These are phyloP conservation scores for Tremellales sp. DNA, from an alignment of 1,284 basidiomycete species.

Conservation along the genomic window DNA sequence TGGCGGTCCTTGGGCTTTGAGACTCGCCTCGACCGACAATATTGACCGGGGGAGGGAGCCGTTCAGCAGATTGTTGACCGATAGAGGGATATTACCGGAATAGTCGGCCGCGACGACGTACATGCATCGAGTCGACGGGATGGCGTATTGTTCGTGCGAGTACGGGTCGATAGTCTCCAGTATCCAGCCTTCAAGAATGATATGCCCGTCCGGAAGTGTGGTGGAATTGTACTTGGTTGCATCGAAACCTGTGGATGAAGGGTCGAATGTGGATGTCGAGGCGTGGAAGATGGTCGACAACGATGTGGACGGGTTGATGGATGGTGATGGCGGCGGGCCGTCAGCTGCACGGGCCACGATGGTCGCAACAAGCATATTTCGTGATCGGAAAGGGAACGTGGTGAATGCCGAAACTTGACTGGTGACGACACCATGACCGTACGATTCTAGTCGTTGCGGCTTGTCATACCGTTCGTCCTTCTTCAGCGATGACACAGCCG, in stretches of 20 bases:
- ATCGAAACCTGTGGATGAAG: conserved; percentile 56
- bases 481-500: conserved; percentile 59
- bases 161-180: conserved; percentile 96
- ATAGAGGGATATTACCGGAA: conserved; percentile 76
- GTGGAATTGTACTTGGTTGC: conserved; percentile 73
- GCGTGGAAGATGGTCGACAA: conserved; percentile 64
- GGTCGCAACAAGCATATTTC: conserved; percentile 78
- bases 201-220: conserved; percentile 68
- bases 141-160: conserved; percentile 87
- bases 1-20: conserved; percentile 58
- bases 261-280: conserved; percentile 66
- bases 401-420: conserved; percentile 55
- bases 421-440: conserved; percentile 67
- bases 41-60: conserved; percentile 64
- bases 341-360: conserved; percentile 63
- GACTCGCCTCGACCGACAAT: conserved; percentile 63
- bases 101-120: conserved; percentile 85
- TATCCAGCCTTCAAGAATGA: conserved; percentile 93
- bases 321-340: conserved; percentile 48
- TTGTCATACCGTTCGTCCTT: conserved; percentile 54
- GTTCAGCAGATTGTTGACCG: conserved; percentile 86
- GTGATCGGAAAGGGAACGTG: conserved; percentile 85
- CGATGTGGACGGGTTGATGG: conserved; percentile 45
- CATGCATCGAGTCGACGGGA: conserved; percentile 89
- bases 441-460: conserved; percentile 67